These are phyloP conservation scores for Salix caprea DNA, from an alignment of 345 rosid genomes.

Conservation along the genomic window DNA sequence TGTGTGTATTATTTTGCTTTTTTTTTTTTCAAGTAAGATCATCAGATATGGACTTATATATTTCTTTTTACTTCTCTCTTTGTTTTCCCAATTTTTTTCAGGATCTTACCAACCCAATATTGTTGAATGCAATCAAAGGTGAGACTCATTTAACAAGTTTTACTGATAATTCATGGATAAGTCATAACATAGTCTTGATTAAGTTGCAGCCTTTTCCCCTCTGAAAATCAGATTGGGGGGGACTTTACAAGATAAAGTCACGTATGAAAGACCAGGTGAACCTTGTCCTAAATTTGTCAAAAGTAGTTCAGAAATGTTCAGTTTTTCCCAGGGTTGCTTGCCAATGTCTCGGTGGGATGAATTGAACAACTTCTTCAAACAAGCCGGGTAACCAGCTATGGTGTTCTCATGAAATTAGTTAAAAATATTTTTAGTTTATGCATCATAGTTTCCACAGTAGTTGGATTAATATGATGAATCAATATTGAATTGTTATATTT, in stretches of 20 bases:
- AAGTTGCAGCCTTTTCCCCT: slow-evolving; percentile 61
- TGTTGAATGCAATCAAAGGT: slow-evolving; percentile 68
- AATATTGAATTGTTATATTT: neutral
- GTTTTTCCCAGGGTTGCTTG: slow-evolving; percentile 65
- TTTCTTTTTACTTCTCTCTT: neutral
- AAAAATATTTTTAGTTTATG: too few relatives aligned
- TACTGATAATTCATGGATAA: neutral
- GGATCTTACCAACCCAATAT: slow-evolving; percentile 53
- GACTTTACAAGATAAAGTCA: slow-evolving; percentile 56
- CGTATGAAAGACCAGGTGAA: slow-evolving; percentile 37
- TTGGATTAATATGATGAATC: neutral
- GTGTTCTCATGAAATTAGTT: too few relatives aligned
- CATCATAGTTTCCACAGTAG: neutral
- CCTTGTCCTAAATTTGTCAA: slow-evolving; percentile 42
- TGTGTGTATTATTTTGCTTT: too few relatives aligned
- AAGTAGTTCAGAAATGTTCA: slow-evolving; percentile 41
- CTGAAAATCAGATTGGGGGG: slow-evolving; percentile 80
- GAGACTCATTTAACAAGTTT: neutral
- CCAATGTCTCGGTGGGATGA: slow-evolving; percentile 67
- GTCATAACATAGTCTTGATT: neutral
- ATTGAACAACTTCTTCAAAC: slow-evolving; percentile 45
- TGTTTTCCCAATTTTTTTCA: slow-evolving; percentile 11
- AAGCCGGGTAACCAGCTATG: slow-evolving; percentile 40
- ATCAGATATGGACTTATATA: neutral
- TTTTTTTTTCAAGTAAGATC: neutral